Base-by-base conservation (phyloP, 495 filamentous ascomycete genomes). In the Hypoxylon lenormandii region DNA sequence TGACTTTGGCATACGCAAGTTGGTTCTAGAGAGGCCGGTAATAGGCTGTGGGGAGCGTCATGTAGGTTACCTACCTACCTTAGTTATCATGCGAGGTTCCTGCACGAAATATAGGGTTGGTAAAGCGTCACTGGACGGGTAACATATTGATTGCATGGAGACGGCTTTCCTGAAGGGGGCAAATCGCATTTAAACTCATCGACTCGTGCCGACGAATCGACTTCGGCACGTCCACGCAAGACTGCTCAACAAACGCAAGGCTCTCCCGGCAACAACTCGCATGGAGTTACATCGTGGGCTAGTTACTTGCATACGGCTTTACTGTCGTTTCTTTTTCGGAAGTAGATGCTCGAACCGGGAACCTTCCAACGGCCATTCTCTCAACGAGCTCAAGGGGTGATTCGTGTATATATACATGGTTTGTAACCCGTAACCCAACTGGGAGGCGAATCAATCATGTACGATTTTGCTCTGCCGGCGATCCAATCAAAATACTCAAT, bases 261-360 rank as follows among this genome's bases (percentile, higher is more conserved):
- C 11, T 54, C 11, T 54, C 28, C 23, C 48, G 55, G 43, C 54
- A 60, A 61, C 19, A 33, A 15, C 16, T 64, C 60, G 45, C 42
- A 46, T 43, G 50, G 16, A 70, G 55, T 70, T 70, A 70, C 67
- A 70, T 70, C 28, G 51, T 56, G 38, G n/a, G 5, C 2, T 26
- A 46, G 26, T 43, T 28, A 68, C 4, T 57, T 26, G 28, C 58
- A 42, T 36, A n/a, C 26, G 47, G 33, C 18, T 53, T 50, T 38
- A 7, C 26, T 28, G 10, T 33, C 10, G 30, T 33, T 11, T 33
- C 30, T 33, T 15, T 66, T 15, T 66, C 61, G 62, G 67, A 53
- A 58, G 28, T 51, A 58, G 21, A 70, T 57, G 56, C 57, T 70
- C 12, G 21, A 70, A 64, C n/a, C 19, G 61, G 67, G 55, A 66